Evolutionary conservation across 176 grass and related monocot genomes (phyloP), one percentile per base, ranked within the genome.

Genomic region (Coix lacrymajobi): DNA sequence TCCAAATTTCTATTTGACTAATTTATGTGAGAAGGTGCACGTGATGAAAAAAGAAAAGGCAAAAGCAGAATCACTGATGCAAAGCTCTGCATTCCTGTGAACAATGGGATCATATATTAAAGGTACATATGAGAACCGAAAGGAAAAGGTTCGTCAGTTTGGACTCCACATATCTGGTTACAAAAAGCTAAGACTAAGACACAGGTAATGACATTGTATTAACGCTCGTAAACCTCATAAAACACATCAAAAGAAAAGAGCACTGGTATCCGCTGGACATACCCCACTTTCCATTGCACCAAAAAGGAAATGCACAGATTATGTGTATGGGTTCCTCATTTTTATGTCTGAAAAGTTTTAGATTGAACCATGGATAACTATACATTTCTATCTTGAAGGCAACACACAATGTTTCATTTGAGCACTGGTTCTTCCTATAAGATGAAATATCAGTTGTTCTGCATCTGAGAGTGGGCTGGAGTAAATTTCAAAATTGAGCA

Each of bases 401-500:
- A 29, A 3, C 22, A 78, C 15, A 22, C 11, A 14, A 24, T 49
- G 37, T 37, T 79, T 32, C 13, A 46, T 34, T 79, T 67, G 29
- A 79, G 26, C 16, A 64, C 10, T 3, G 38, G 15, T 36, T 22
- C 40, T 79, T 67, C 41, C 41, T 46, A 24, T 13, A 24, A 43
- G 30, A 66, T 30, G 32, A 19, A 76, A 67, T 62, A 24, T 29
- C 79, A 69, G 34, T 62, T 91, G 87, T 11, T 93, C 94, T 13
- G 89, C 84, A 11, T 97, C 94, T 33, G 88, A 83, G 36, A 93
- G 76, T 8, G 86, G 89, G 11, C 91, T 91, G 10, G 86, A 85
- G 26, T 85, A 73, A 26, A 97, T 89, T 62, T 92, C 87, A 73
- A 82, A 90, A 67, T 66, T 84, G 63, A 93, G 78, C 13, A 97